These are phyloP conservation scores for Aspergillus cejpii DNA, from an alignment of 2,329 filamentous ascomycete genomes.

Conservation along the genomic window DNA sequence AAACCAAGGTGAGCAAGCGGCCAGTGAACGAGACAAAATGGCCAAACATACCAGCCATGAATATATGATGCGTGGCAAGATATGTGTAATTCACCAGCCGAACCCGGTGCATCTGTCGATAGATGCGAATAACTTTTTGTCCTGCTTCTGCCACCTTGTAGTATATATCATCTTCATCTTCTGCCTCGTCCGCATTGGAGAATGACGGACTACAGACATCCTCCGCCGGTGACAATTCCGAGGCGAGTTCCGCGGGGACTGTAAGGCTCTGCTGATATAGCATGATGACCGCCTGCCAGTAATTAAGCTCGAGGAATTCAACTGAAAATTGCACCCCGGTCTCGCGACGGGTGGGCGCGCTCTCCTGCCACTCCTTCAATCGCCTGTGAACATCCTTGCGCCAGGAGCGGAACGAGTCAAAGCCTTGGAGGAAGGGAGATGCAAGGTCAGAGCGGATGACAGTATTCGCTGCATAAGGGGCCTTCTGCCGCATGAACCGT, in stretches of 20 bases:
- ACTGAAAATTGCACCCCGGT: conserved; percentile 85
- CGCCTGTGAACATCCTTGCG: conserved; percentile 77
- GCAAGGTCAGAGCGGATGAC: conserved; percentile 72
- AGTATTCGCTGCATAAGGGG: conserved; percentile 58
- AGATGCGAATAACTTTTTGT: conserved; percentile 83
- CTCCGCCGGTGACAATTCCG: conserved; percentile 59
- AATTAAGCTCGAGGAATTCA: conserved; percentile 88
- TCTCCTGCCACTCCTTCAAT: conserved; percentile 77
- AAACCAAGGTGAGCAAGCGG: conserved; percentile 12
- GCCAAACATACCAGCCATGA: conserved; percentile 70
- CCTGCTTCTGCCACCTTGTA: conserved; percentile 92
- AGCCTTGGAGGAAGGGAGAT: conserved; percentile 77
- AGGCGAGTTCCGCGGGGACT: conserved; percentile 75
- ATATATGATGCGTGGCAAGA: conserved; percentile 88
- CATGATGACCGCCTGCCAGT: conserved; percentile 96
- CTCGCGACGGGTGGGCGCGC: conserved; percentile 66
- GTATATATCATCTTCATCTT: conserved; percentile 84
- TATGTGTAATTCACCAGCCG: conserved; percentile 95
- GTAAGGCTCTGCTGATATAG: conserved; percentile 85
- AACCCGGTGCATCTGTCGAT: conserved; percentile 79
- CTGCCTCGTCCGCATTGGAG: conserved; percentile 41
- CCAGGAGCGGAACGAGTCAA: conserved; percentile 83
- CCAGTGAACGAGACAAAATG: background rate
- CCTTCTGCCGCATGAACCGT: conserved; percentile 62
- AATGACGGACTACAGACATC: conserved; percentile 53